Percentiles rank a stretch among this genome's conserved stretches.
These are phyloP conservation scores for Trichoderma harzianum DNA, from an alignment of 2,329 filamentous ascomycete species.

Conservation along the genomic window DNA sequence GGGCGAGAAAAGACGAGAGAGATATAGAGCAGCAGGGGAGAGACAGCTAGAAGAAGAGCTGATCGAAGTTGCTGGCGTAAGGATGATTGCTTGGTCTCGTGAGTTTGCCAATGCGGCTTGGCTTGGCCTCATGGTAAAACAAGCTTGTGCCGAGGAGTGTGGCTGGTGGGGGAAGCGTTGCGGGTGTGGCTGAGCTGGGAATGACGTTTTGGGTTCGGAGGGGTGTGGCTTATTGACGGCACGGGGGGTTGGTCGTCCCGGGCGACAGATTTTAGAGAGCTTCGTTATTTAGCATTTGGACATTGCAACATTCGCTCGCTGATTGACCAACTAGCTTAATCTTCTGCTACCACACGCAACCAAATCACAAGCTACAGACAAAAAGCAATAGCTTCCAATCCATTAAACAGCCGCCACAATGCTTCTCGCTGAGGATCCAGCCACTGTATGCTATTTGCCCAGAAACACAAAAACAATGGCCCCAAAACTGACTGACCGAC, in stretches of 20 bases:
- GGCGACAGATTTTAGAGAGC: neutral
- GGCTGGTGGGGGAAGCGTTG: neutral
- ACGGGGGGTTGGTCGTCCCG: conserved; percentile 8
- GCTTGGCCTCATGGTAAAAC: neutral
- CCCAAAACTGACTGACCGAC: neutral
- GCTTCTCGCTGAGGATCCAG: conserved; percentile 92
- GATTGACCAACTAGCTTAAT: neutral
- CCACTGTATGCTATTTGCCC: conserved; percentile 59
- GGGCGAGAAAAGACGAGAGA: neutral
- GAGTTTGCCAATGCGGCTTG: conserved; percentile 8
- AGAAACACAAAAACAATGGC: neutral
- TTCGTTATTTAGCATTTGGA: neutral
- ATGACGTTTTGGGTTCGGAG: conserved; percentile 9
- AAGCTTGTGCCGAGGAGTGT: neutral
- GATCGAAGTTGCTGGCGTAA: neutral
- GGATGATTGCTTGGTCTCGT: conserved; percentile 15
- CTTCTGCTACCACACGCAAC: neutral
- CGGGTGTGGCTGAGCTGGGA: neutral
- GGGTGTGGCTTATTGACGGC: conserved; percentile 15
- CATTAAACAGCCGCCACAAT: conserved; percentile 53
- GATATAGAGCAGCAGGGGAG: neutral
- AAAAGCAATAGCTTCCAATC: neutral
- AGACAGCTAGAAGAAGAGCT: neutral
- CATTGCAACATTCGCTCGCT: neutral
- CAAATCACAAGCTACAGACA: neutral